phyloP scores from a whole-genome alignment of 176 grass and related monocot genomes.

The Leersia perrieri region DNA sequence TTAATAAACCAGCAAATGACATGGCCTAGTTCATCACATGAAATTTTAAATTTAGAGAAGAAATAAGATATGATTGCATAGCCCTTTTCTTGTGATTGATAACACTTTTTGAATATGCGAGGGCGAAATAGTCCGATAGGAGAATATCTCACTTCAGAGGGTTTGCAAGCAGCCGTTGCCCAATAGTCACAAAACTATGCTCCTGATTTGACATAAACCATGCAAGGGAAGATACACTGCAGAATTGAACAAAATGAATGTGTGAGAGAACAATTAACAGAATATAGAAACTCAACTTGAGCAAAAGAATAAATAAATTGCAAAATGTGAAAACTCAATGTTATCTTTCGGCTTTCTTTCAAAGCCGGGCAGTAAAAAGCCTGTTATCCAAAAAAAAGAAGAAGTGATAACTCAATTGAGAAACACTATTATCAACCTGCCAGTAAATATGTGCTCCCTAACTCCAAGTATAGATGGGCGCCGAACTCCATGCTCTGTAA shows the following conservation, averaged over 20 bases:
- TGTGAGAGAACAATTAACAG: conserved; percentile 33
- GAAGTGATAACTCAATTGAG: conserved; percentile 18
- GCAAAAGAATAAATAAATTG: conserved; percentile 28
- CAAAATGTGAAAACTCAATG: conserved; percentile 24
- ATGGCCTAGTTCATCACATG: not conserved
- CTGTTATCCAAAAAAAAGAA: too few relatives aligned
- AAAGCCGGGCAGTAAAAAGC: too few relatives aligned
- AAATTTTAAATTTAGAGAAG: not conserved
- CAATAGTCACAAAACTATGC: conserved; percentile 96
- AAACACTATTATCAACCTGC: conserved; percentile 52
- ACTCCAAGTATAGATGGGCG: conserved; percentile 91
- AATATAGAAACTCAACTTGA: conserved; percentile 18
- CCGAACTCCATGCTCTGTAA: conserved; percentile 61
- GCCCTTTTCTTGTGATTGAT: not conserved
- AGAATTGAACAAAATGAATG: conserved; percentile 28
- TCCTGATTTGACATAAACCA: conserved; percentile 99
- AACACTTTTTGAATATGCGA: not conserved
- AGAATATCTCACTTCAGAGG: conserved; percentile 72
- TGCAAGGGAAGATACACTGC: conserved; percentile 96
- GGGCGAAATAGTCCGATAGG: not conserved
- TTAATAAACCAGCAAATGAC: not conserved
- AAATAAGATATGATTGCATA: not conserved
- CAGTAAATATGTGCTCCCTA: conserved; percentile 97
- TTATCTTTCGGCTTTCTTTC: too few relatives aligned
- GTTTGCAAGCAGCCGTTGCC: conserved; percentile 81